These are phyloP conservation scores for Lizonia empirigonia DNA, from an alignment of 2,329 filamentous ascomycete genomes.

Conservation along the genomic window DNA sequence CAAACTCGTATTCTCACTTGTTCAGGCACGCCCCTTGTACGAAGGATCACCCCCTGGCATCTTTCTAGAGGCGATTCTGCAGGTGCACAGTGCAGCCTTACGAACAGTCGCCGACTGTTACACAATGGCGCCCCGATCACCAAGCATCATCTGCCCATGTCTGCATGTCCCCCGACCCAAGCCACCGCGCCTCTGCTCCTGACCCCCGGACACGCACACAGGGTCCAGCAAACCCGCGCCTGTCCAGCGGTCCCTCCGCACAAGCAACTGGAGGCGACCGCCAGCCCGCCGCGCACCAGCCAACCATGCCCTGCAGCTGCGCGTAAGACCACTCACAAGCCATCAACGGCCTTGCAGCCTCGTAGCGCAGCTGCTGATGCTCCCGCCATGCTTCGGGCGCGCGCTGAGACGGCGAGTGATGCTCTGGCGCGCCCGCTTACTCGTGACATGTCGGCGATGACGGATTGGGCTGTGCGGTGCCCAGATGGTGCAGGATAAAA, in stretches of 20 bases:
- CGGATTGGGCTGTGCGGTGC: slow-evolving; percentile 1
- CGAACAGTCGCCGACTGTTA: slow-evolving; percentile 11
- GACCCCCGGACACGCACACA: not conserved
- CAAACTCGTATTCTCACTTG: no score
- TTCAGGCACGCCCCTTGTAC: no score
- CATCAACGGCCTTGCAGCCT: slow-evolving; percentile 2
- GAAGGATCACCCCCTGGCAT: not conserved
- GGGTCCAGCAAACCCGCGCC: not conserved
- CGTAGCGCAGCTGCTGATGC: not conserved
- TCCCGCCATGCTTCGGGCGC: not conserved
- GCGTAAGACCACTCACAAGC: slow-evolving; percentile 9
- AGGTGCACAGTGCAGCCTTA: slow-evolving; percentile 4
- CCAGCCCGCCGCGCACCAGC: not conserved
- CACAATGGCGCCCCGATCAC: slow-evolving; percentile 11
- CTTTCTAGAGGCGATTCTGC: not conserved
- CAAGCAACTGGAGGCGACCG: not conserved
- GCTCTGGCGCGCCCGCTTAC: slow-evolving; percentile 5
- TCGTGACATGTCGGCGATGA: slow-evolving; percentile 11
- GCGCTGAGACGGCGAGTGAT: slow-evolving; percentile 1
- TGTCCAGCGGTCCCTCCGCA: not conserved
- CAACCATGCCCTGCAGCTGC: not conserved
- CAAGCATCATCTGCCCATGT: slow-evolving; percentile 1
- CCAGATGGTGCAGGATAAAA: not conserved
- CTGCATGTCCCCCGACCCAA: not conserved
- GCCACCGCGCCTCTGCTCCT: not conserved